Percentiles rank a stretch among this genome's conserved stretches.
Evolutionary conservation across 108 stramenopile genomes (phyloP).

Genomic region (Cyclotella baltica): DNA sequence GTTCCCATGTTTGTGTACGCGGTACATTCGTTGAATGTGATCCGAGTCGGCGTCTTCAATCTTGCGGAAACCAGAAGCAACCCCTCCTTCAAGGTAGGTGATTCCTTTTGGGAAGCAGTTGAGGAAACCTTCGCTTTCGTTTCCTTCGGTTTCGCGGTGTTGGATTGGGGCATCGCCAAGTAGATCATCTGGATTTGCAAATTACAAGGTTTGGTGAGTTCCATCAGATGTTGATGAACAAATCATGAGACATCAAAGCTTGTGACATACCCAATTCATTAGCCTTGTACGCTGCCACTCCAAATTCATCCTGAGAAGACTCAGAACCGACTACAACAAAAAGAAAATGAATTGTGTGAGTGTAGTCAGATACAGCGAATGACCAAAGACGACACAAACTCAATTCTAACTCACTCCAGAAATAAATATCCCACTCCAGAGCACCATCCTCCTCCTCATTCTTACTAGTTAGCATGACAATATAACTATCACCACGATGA

Average conservation of each 20-base stretch:
- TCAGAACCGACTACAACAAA: too few species aligned
- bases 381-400: too few species aligned
- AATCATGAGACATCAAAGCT: background rate
- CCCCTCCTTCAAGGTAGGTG: slow-evolving; percentile 86
- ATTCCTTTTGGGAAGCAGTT: slow-evolving; percentile 63
- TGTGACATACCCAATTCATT: slow-evolving; percentile 76
- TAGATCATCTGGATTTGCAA: slow-evolving; percentile 56
- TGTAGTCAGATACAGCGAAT: too few species aligned
- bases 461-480: slow-evolving; percentile 74
- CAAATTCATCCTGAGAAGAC: slow-evolving; percentile 90
- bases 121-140: slow-evolving; percentile 77
- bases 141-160: slow-evolving; percentile 89
- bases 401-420: slow-evolving; percentile 68
- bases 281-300: slow-evolving; percentile 92
- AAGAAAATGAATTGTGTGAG: too few species aligned
- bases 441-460: slow-evolving; percentile 12
- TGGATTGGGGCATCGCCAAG: slow-evolving; percentile 88
- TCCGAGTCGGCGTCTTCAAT: slow-evolving; percentile 66
- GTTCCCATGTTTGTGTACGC: slow-evolving; percentile 57
- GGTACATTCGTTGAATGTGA: slow-evolving; percentile 61
- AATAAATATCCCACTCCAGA: slow-evolving; percentile 74
- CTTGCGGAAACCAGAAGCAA: slow-evolving; percentile 87
- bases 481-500: slow-evolving; percentile 91
- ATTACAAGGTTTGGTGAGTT: too few species aligned
- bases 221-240: too few species aligned